These are phyloP conservation scores for Chrysosporium keratinophilum DNA, from an alignment of 2,329 filamentous ascomycete species.

Conservation along the genomic window DNA sequence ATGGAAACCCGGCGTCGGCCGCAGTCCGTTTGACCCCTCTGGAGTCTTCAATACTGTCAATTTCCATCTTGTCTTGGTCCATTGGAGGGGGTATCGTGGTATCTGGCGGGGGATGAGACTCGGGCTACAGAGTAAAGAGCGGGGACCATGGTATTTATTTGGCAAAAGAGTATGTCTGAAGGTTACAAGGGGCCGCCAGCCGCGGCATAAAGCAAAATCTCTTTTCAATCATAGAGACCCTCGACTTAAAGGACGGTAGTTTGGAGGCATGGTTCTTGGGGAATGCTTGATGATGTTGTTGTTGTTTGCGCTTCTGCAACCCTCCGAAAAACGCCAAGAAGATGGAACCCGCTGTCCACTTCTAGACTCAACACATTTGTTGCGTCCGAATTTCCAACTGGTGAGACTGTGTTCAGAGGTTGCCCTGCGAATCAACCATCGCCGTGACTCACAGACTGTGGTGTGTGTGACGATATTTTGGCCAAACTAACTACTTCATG, in stretches of 20 bases:
- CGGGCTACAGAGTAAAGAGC: background rate
- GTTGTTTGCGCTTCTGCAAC: background rate
- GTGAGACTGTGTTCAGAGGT: too few species aligned
- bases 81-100: conserved; percentile 1
- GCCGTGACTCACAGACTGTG: background rate
- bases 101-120: background rate
- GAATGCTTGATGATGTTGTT: background rate
- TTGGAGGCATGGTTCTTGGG: too few species aligned
- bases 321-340: conserved; percentile 1
- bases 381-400: too few species aligned
- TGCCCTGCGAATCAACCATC: too few species aligned
- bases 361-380: too few species aligned
- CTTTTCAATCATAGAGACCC: background rate
- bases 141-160: background rate
- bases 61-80: conserved; percentile 34
- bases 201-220: background rate
- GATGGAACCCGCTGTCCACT: background rate
- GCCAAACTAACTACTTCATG: too few species aligned
- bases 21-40: conserved; percentile 43
- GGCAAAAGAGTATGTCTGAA: background rate
- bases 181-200: background rate
- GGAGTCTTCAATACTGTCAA: conserved; percentile 27
- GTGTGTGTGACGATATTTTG: too few species aligned
- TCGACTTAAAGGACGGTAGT: background rate
- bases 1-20: conserved; percentile 31